Percentiles rank a stretch among this genome's conserved stretches.
Evolutionary conservation across 805 yeast genomes (phyloP).

Genomic region (Kodamaea hsintzibuensis): DNA sequence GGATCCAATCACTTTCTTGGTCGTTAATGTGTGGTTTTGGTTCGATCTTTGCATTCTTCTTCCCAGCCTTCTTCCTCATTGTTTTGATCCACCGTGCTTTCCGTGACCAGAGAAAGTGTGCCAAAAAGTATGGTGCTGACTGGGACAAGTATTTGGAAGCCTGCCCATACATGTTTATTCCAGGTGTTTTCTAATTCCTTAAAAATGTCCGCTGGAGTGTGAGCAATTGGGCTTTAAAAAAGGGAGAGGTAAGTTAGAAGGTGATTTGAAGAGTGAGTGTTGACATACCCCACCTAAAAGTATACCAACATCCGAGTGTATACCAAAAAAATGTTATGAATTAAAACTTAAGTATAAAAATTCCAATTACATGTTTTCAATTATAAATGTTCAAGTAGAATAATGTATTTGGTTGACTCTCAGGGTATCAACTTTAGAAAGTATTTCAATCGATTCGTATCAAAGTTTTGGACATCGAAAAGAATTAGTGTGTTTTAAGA

Average conservation of each 20-base stretch:
- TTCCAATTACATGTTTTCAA: no score
- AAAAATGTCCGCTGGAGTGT: not conserved
- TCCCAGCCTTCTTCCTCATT: constrained; percentile 85
- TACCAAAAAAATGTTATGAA: not conserved
- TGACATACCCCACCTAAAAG: not conserved
- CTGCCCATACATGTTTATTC: constrained; percentile 92
- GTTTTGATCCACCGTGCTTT: constrained; percentile 86
- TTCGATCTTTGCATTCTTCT: constrained; percentile 94
- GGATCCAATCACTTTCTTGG: constrained; percentile 86
- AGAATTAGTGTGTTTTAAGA: not conserved
- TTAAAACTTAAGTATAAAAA: not conserved
- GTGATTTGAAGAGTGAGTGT: not conserved
- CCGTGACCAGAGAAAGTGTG: constrained; percentile 86
- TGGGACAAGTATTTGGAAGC: constrained; percentile 84
- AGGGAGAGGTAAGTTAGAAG: no score
- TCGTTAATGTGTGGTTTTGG: constrained; percentile 85
- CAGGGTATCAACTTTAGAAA: no score
- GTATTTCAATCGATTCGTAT: no score
- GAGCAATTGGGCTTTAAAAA: no score
- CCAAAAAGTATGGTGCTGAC: constrained; percentile 86
- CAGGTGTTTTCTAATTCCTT: constrained; percentile 62
- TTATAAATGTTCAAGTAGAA: no score
- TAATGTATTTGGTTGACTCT: no score
- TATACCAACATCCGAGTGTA: not conserved
- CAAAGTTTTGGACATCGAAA: not conserved